These are phyloP conservation scores for Schwanniomyces yamadae DNA, from an alignment of 805 yeast genomes.

Conservation along the genomic window DNA sequence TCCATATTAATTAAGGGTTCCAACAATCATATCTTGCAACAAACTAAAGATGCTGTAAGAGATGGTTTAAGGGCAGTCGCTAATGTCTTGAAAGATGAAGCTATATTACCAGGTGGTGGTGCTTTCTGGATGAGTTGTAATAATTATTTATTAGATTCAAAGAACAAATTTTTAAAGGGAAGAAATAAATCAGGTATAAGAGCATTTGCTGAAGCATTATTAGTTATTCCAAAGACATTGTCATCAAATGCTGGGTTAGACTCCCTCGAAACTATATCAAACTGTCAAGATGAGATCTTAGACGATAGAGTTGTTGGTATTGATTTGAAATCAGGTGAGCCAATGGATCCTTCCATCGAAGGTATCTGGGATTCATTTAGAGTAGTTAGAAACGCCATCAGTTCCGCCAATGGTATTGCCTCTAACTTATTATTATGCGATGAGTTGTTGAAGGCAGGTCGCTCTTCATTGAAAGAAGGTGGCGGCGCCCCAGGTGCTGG, in stretches of 20 bases:
- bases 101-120: slow-evolving; percentile 96
- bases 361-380: slow-evolving; percentile 97
- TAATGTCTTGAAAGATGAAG: slow-evolving; percentile 80
- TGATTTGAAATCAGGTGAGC: slow-evolving; percentile 88
- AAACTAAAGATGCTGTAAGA: slow-evolving; percentile 94
- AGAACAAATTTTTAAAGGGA: slow-evolving; percentile 66
- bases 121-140: slow-evolving; percentile 88
- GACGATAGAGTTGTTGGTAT: slow-evolving; percentile 87
- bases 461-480: slow-evolving; percentile 80
- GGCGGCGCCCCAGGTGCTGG: slow-evolving; percentile 20
- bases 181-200: slow-evolving; percentile 85
- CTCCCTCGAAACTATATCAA: slow-evolving; percentile 81
- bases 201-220: slow-evolving; percentile 90
- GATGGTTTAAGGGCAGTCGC: slow-evolving; percentile 96
- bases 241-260: slow-evolving; percentile 92
- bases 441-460: slow-evolving; percentile 94
- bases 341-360: slow-evolving; percentile 90
- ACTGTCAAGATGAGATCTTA: slow-evolving; percentile 83
- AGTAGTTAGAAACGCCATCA: slow-evolving; percentile 87
- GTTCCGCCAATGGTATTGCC: slow-evolving; percentile 92
- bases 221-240: slow-evolving; percentile 90
- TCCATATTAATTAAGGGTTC: slow-evolving; percentile 93
- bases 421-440: slow-evolving; percentile 91
- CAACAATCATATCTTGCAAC: slow-evolving; percentile 82
- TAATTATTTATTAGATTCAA: slow-evolving; percentile 54